Conservation (phyloP, 306 rosid genomes). For the Spatholobus suberectus region DNA sequence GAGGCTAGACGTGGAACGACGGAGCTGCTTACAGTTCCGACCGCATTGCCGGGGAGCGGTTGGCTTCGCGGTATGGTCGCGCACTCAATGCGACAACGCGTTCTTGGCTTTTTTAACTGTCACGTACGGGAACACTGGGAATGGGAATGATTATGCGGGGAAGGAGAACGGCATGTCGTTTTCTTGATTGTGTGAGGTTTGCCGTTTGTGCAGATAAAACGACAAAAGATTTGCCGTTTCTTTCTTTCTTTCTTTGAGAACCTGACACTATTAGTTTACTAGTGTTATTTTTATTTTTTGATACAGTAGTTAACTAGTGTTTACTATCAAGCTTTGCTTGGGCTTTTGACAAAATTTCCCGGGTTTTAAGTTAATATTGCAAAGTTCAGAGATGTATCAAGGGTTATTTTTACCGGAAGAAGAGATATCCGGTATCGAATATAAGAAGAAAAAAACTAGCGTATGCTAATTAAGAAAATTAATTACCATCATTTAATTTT, state of each 20-base stretch:
- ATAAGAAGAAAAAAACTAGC: too few relatives aligned
- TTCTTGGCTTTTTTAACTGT: slow-evolving; percentile 37
- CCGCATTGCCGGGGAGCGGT: slow-evolving; percentile 56
- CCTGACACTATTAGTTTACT: too few relatives aligned
- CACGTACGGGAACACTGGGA: not conserved
- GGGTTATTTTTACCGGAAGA: too few relatives aligned
- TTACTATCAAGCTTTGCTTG: not conserved
- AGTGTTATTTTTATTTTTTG: too few relatives aligned
- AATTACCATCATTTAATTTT: too few relatives aligned
- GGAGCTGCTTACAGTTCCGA: slow-evolving; percentile 42
- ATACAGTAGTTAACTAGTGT: too few relatives aligned
- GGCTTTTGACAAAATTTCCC: too few relatives aligned
- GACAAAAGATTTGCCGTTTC: not conserved
- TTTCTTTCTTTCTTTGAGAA: too few relatives aligned
- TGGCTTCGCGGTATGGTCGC: not conserved
- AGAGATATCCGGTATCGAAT: too few relatives aligned
- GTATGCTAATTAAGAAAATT: too few relatives aligned
- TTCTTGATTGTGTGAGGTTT: not conserved
- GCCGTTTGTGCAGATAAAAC: not conserved
- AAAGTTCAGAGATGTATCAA: too few relatives aligned
- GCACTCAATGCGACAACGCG: not conserved
- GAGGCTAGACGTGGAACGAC: not conserved
- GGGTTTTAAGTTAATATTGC: too few relatives aligned
- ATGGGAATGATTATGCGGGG: not conserved
- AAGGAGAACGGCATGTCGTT: not conserved